Evolutionary conservation across 2,329 filamentous ascomycete genomes (phyloP), one percentile per base, ranked within the genome.

Genomic region (Colletotrichum sp.): DNA sequence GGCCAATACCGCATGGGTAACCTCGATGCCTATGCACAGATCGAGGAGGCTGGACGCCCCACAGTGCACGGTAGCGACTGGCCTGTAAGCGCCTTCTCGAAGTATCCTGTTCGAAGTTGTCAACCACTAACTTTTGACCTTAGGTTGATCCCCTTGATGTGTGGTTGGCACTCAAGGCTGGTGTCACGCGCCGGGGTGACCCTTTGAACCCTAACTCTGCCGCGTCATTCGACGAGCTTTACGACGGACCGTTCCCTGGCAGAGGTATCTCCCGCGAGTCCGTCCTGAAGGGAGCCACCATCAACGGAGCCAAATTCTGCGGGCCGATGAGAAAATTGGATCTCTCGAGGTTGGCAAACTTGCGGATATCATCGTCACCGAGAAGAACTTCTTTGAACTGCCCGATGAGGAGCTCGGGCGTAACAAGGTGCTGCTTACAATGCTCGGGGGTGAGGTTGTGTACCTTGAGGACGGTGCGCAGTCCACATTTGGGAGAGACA

Each of bases 81-180:
- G 80, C 80, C 80, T 25, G 80, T 81, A 68, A 78, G 79, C 74
- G 9, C 25, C n/a, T n/a, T 22, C 30, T 30, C 16, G 15, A 16
- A 8, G 13, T n/a, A 13, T 12, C 1, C 2, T 19, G 4, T 13
- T 19, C 34, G 19, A 12, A 34, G 16, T 25, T 57, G 3, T 19
- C 4, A 44, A 28, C 11, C 3, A 60, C 25, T 39, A 4, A 60
- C 1, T 1, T 15, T 4, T 16, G 19, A 27, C 15, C 8, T 3
- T 32, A 80, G 78, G 80, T 81, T 34, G 80, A 82, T 32, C 80
- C 80, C 15, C 80, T 81, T 4, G 80, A 82, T 22, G 78, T 78
- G 30, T 82, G 80, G 39, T 79, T 82, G 3, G 80, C 80, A 15
- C 71, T 82, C 6, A 82, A 82, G 36, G 79, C 48, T 0, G 80